Conservation (phyloP, 495 filamentous ascomycete species). For the Penicillium herquei region DNA sequence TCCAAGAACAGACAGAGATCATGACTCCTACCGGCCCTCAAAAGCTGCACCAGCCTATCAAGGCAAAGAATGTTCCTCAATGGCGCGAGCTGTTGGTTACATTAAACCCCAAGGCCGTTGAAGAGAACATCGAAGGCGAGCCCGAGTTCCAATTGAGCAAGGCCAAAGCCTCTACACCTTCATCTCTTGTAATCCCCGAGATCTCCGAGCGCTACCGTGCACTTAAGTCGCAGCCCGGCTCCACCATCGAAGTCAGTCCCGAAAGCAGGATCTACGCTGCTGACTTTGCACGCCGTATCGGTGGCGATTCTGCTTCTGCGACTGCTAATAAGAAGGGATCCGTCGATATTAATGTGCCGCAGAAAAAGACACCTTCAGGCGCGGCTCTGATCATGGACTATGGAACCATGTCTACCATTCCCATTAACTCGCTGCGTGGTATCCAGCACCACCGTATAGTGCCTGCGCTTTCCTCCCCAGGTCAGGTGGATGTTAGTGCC, state of each 20-base stretch:
- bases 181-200: conserved; percentile 80
- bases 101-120: conserved; percentile 54
- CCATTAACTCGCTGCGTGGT: conserved; percentile 82
- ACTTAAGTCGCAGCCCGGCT: conserved; percentile 59
- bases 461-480: conserved; percentile 73
- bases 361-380: conserved; percentile 65
- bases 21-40: conserved; percentile 47
- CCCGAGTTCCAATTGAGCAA: conserved; percentile 84
- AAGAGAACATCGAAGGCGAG: conserved; percentile 41
- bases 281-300: conserved; percentile 82
- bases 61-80: conserved; percentile 54
- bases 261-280: conserved; percentile 74
- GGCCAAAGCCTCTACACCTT: conserved; percentile 69
- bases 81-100: conserved; percentile 91
- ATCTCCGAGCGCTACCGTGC: conserved; percentile 77
- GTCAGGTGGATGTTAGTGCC: conserved; percentile 78
- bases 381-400: conserved; percentile 94
- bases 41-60: conserved; percentile 42
- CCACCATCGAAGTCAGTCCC: conserved; percentile 84
- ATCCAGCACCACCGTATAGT: conserved; percentile 72
- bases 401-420: conserved; percentile 74
- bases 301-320: conserved; percentile 51
- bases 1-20: conserved; percentile 33
- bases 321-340: conserved; percentile 30
- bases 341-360: conserved; percentile 12